Conservation (phyloP, 345 rosid genomes). For the Pistacia integerrima region DNA sequence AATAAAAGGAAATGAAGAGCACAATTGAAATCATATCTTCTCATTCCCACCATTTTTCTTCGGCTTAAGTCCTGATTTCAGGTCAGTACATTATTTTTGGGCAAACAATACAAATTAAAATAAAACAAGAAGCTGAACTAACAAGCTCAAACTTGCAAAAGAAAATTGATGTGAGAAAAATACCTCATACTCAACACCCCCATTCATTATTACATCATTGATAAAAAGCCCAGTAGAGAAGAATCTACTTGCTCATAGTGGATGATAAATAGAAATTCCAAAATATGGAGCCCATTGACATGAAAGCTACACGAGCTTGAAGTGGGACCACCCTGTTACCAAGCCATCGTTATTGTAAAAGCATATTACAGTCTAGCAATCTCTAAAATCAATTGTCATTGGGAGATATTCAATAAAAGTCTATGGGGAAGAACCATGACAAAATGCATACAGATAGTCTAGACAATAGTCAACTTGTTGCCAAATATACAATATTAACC, state of each 20-base stretch:
- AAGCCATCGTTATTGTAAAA: conserved; percentile 4
- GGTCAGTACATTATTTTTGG: background rate
- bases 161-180: conserved; percentile 3
- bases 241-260: conserved; percentile 74
- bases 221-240: background rate
- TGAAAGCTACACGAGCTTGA: conserved; percentile 94
- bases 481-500: background rate
- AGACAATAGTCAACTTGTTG: background rate
- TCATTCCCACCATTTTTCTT: background rate
- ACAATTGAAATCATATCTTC: background rate
- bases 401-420: background rate
- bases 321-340: conserved; percentile 82
- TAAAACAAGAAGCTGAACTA: background rate
- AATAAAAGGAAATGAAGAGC: background rate
- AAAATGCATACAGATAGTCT: background rate
- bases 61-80: conserved; percentile 2
- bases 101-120: background rate
- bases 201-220: background rate
- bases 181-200: conserved; percentile 11
- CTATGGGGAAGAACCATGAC: background rate
- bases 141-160: conserved; percentile 2
- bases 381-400: background rate
- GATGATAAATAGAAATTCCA: conserved; percentile 95
- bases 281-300: conserved; percentile 90
- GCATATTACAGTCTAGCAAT: conserved; percentile 9